Conservation (phyloP, 2,329 filamentous ascomycete genomes). For the Cercospora nicotianae region DNA sequence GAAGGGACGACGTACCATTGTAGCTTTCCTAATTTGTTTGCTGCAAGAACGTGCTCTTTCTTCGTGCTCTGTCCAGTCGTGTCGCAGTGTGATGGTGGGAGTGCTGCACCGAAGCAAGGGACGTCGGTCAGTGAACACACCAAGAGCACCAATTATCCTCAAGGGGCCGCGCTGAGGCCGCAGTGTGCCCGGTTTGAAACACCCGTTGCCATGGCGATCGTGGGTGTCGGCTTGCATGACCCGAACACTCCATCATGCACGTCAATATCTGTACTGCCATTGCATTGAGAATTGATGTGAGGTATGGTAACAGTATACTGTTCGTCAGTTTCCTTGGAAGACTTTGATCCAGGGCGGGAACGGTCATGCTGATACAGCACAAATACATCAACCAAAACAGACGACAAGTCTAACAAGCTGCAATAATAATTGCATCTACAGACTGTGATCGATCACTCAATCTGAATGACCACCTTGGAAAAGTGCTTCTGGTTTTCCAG, state of each 20-base stretch:
- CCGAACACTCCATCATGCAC: background rate
- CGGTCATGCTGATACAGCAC: background rate
- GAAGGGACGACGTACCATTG: conserved; percentile 12
- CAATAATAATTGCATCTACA: background rate
- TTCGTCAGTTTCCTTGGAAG: too few species aligned
- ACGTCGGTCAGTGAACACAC: background rate
- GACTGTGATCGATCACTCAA: background rate
- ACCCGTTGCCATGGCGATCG: conserved; percentile 8
- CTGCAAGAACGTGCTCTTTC: background rate
- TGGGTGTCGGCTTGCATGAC: background rate
- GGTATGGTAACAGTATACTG: background rate
- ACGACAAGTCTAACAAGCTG: background rate
- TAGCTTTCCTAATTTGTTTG: background rate
- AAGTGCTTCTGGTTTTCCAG: conserved; percentile 37
- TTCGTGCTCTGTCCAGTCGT: background rate
- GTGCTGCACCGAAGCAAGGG: conserved; percentile 6
- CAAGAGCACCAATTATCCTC: background rate
- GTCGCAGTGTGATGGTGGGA: background rate
- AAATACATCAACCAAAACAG: background rate
- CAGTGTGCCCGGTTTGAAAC: conserved; percentile 5
- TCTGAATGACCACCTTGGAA: conserved; percentile 30
- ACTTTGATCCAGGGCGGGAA: too few species aligned
- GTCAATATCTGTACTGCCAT: background rate
- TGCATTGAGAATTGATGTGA: background rate
- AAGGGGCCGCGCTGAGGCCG: conserved; percentile 10